Evolutionary conservation across 768 basidiomycete genomes (phyloP).

Genomic region (Dioszegia aurantiaca): DNA sequence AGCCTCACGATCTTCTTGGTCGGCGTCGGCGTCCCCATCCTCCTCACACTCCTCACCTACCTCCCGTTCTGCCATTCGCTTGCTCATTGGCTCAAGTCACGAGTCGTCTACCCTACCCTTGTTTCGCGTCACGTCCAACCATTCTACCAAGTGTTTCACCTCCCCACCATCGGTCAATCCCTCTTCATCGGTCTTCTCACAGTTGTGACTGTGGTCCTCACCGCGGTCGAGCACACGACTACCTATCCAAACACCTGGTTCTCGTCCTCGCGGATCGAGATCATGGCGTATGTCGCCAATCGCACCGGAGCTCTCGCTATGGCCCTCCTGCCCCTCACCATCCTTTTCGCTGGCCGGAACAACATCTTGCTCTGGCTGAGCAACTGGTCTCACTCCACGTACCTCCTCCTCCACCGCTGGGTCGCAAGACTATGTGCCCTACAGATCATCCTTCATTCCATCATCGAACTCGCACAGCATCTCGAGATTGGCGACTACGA

Average conservation of each 20-base stretch:
- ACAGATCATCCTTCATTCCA: slow-evolving; percentile 14
- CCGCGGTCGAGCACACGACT: slow-evolving; percentile 14
- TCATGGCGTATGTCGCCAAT: slow-evolving; percentile 17
- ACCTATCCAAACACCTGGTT: slow-evolving; percentile 20
- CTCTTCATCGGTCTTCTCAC: slow-evolving; percentile 7
- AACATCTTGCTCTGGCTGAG: slow-evolving; percentile 23
- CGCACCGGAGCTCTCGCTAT: slow-evolving; percentile 20
- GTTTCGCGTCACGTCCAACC: slow-evolving; percentile 2
- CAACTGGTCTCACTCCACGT: slow-evolving; percentile 24
- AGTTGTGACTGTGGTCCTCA: slow-evolving; percentile 5
- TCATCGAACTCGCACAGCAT: background rate
- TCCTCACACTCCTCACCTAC: background rate
- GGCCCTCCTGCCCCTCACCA: slow-evolving; percentile 20
- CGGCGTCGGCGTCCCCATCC: slow-evolving; percentile 12
- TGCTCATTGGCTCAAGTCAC: background rate
- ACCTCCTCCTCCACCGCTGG: slow-evolving; percentile 19
- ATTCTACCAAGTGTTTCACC: background rate
- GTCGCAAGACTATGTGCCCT: slow-evolving; percentile 15
- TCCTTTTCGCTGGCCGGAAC: slow-evolving; percentile 24
- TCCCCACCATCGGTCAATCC: slow-evolving; percentile 9
- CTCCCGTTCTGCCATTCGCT: slow-evolving; percentile 5
- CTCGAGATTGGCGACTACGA: slow-evolving; percentile 15
- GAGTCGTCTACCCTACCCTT: slow-evolving; percentile 6
- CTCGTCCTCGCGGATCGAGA: slow-evolving; percentile 3
- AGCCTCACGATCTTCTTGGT: slow-evolving; percentile 12